Base-by-base conservation (phyloP, 805 yeast species). In the Suhomyces tanzawaensis region DNA sequence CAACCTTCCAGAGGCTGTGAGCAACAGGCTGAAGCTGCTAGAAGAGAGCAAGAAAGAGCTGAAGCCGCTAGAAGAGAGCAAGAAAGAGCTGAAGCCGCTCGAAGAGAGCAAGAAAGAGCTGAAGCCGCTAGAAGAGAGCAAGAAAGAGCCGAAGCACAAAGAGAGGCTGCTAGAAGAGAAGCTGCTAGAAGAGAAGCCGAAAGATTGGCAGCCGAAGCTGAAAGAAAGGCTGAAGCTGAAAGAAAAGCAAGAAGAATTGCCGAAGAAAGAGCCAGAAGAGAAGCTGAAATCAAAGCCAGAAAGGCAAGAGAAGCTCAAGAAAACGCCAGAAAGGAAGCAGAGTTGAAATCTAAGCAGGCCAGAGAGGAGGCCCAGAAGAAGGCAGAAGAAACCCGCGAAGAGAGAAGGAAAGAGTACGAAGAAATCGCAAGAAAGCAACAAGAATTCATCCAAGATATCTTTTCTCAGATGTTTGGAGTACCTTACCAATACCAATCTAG, bases 391-490 rank as follows among this genome's bases (percentile, higher is more conserved):
- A n/a, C n/a, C n/a, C n/a, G n/a, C n/a, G n/a, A n/a, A n/a, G n/a
- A n/a, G n/a, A n/a, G 37, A 31, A 19, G 19, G 5, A 29, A 29
- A 15, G 28, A 25, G 37, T 30, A 15, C 28, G 46, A 32, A 27
- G 38, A 30, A 39, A 28, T 30, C 16, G 31, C 36, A 28, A 36
- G 42, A 34, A 55, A 52, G 42, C 61, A 57, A 43, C 60, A 40
- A 29, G 45, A 47, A 19, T 43, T 38, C 13, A 17, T 48, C 21
- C 34, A 41, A 9, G 43, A 38, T 16, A 37, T 49, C 25, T 43
- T 49, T 17, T 46, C 47, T 2, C 39, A 39, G 16, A 19, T 39
- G 11, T 34, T 39, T 13, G 42, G 42, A n/a, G 25, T n/a, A 4
- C 37, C 27, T 24, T 7, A 7, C 5, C 30, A 27, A n/a, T 25